Percentiles rank a stretch among this genome's conserved stretches.
These are phyloP conservation scores for Amanita pallidorosea DNA, from an alignment of 768 basidiomycete genomes.

Conservation along the genomic window DNA sequence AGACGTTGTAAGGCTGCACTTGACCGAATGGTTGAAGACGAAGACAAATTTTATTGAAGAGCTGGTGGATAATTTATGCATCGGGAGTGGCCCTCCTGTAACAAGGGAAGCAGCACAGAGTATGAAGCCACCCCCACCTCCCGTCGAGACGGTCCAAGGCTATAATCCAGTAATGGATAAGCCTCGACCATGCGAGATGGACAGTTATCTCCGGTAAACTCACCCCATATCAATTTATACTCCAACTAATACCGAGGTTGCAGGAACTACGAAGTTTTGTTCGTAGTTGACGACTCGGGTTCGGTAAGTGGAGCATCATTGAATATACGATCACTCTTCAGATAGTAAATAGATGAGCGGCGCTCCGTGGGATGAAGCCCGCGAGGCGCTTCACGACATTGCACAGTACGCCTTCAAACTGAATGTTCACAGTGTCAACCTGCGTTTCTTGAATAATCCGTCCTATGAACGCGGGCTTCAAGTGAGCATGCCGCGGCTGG, in stretches of 20 bases:
- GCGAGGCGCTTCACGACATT: conserved; percentile 17
- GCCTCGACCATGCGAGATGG: conserved; percentile 14
- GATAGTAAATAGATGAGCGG: conserved; percentile 11
- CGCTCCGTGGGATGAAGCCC: conserved; percentile 15
- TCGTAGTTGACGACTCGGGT: conserved; percentile 20
- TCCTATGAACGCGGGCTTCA: neutral
- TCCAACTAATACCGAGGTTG: neutral
- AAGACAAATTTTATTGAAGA: neutral
- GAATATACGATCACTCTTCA: neutral
- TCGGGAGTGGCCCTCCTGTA: conserved; percentile 2
- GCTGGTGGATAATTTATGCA: conserved; percentile 5
- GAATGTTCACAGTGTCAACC: conserved; percentile 14
- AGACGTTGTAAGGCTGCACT: neutral
- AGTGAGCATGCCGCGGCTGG: neutral
- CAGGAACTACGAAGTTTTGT: conserved; percentile 18
- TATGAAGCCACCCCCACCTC: conserved; percentile 12
- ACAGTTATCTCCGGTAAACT: conserved; percentile 14
- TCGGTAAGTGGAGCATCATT: conserved; percentile 10
- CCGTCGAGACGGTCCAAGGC: conserved; percentile 9
- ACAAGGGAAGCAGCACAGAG: neutral
- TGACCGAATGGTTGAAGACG: neutral
- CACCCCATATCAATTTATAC: neutral
- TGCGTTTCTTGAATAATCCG: conserved; percentile 17
- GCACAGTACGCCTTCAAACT: conserved; percentile 17
- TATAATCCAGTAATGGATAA: conserved; percentile 17